Evolutionary conservation across 352 stramenopile species (phyloP), one percentile per base, ranked within the genome.

Genomic region (Blastocystis sp.): DNA sequence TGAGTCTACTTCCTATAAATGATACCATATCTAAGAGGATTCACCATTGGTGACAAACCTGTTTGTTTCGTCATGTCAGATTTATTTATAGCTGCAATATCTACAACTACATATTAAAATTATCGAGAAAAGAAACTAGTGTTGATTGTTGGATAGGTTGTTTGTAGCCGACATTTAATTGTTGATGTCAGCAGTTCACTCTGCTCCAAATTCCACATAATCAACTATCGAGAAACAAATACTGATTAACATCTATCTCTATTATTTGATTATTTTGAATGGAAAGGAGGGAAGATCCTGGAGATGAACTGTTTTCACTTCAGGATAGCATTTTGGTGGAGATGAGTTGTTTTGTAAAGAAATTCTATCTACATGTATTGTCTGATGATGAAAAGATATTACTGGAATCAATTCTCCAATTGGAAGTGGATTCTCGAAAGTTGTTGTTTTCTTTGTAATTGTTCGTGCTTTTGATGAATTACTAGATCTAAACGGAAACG

Each of bases 1-100:
- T 37, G 70, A 53, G 27, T 81, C 70, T 4, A 81, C 70, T 60
- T 64, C 70, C 70, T 81, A 62, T 11, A 60, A 22, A 15, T 62
- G 3, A 30, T 13, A 19, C 37, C 27, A 13, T 17, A 81, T 2
- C 40, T 11, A 9, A 3, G 24, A 64, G 9, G 62, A 4, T 33
- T 64, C 57, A 81, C 70, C 7, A 27, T 9, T 17, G 35, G 33
- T 19, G 70, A 51, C 70, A 81, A 35, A 44, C 70, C 40, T 2
- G 35, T 37, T 5, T 60, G 51, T 33, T 40, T 48, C 0, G 15
- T 7, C n/a, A 81, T 59, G 5, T 59, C 35, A 27, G 33, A 37
- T 60, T 64, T 60, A 42, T 81, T 56, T 30, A 81, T 60, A 3
- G 51, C 9, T 11, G 62, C 17, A 30, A 81, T 60, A 64, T 81